phyloP scores from a whole-genome alignment of 148 eudicot genomes.

The Simmondsia chinensis region DNA sequence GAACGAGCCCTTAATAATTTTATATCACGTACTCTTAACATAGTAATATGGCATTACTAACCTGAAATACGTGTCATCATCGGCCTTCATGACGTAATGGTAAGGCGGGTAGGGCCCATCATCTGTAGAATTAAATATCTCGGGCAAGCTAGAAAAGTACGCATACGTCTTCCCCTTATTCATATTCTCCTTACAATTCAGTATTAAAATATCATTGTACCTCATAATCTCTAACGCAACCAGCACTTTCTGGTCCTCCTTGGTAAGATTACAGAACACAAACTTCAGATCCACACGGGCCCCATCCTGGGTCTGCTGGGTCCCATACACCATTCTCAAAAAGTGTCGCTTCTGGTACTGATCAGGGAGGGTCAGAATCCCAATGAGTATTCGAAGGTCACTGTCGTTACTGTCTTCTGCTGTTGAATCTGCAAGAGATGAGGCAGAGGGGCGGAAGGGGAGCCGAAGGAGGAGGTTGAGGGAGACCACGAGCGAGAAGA shows the following conservation, averaged over 20 bases:
- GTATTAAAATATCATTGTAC: constrained; percentile 66
- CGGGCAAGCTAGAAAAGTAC: constrained; percentile 75
- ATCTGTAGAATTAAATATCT: constrained; percentile 23
- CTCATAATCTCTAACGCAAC: constrained; percentile 86
- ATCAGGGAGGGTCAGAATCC: constrained; percentile 76
- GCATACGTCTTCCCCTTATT: constrained; percentile 84
- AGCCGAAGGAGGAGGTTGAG: constrained; percentile 50
- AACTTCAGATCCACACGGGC: constrained; percentile 66
- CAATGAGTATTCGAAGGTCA: constrained; percentile 63
- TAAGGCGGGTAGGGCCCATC: constrained; percentile 47
- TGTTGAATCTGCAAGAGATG: too few species aligned
- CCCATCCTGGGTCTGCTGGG: constrained; percentile 45
- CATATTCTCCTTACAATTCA: constrained; percentile 79
- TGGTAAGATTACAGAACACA: constrained; percentile 81
- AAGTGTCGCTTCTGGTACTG: constrained; percentile 73
- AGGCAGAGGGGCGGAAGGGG: not conserved
- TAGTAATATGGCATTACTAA: too few species aligned
- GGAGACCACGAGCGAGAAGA: constrained; percentile 68
- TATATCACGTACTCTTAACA: too few species aligned
- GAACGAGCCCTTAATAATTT: too few species aligned
- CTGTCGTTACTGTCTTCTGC: too few species aligned
- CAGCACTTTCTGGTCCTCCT: constrained; percentile 69
- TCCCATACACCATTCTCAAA: constrained; percentile 72
- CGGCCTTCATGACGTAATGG: constrained; percentile 77
- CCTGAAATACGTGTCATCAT: constrained; percentile 71